Base-by-base conservation (phyloP, 352 stramenopile species). In the Phytophthora pistaciae region DNA sequence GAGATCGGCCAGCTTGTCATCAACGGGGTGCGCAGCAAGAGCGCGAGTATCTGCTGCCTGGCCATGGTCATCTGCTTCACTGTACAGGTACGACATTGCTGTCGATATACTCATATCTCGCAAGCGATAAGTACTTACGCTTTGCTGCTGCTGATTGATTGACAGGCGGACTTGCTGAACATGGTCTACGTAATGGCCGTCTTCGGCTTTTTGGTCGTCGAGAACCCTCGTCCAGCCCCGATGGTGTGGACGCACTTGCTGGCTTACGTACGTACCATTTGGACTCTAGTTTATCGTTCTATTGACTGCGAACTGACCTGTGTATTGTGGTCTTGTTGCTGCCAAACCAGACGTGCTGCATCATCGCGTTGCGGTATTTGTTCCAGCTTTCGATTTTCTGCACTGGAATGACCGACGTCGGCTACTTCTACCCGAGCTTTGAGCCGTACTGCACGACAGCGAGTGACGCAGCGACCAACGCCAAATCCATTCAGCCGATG, bases 361-460 rank as follows among this genome's bases (percentile, higher is more conserved):
- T 88, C 31, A 84, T 87, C 55, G 70, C 75, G 31, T 23, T 96
- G n/a, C 78, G 88, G 9, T 97, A 96, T 56, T 29, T 80, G 9
- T 96, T 95, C 65, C 90, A 97, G 76, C 59, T 97, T 0, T 90
- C 90, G n/a, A 74, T 95, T 13, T 92, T 97, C 59, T 97, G 90
- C 55, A 84, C 86, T 3, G 73, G 87, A 25, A 79, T 95, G 72
- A 89, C 71, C 13, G 62, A 74, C 4, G 52, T 21, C 11, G 84
- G 85, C 5, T 83, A 80, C 50, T 94, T 91, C 60, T 93, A 94
- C 46, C 90, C 90, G 14, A 95, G 85, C 40, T 67, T 95, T 59
- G 83, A 95, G 60, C 87, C 90, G n/a, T 93, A 85, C 23, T 96
- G 90, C 48, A 83, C 76, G 21, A 77, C 77, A 27, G 67, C 59